Conservation (phyloP, 306 rosid genomes). For the Pyrus communis region DNA sequence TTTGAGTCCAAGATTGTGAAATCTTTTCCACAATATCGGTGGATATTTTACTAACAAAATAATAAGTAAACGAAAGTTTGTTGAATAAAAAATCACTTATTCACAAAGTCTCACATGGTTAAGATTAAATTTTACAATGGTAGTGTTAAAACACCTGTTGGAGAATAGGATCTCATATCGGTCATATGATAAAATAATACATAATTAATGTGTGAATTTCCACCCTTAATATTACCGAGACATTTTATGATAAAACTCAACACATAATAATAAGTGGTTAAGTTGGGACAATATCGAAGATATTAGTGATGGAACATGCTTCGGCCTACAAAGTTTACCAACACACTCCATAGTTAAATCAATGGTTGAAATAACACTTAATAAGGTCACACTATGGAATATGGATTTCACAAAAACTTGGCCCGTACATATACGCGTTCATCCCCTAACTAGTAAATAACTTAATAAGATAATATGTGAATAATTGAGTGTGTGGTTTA, state of each 20-base stretch:
- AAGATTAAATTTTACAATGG: neutral
- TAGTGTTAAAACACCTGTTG: neutral
- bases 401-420: neutral
- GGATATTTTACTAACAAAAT: neutral
- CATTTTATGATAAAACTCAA: too few species aligned
- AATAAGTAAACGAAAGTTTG: neutral
- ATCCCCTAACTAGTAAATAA: neutral
- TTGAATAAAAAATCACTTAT: neutral
- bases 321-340: too few species aligned
- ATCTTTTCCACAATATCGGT: neutral
- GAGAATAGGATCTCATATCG: too few species aligned
- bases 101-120: neutral
- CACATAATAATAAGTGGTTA: too few species aligned
- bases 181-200: too few species aligned
- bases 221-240: too few species aligned
- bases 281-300: too few species aligned
- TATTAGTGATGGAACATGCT: too few species aligned
- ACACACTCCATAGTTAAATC: neutral
- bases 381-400: neutral
- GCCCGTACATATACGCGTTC: neutral
- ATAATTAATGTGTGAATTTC: too few species aligned
- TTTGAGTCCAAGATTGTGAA: constrained; percentile 18
- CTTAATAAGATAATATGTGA: neutral
- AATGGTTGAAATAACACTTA: neutral
- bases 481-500: neutral